Conservation (phyloP, 345 rosid species). For the Sisymbrium altissimum region DNA sequence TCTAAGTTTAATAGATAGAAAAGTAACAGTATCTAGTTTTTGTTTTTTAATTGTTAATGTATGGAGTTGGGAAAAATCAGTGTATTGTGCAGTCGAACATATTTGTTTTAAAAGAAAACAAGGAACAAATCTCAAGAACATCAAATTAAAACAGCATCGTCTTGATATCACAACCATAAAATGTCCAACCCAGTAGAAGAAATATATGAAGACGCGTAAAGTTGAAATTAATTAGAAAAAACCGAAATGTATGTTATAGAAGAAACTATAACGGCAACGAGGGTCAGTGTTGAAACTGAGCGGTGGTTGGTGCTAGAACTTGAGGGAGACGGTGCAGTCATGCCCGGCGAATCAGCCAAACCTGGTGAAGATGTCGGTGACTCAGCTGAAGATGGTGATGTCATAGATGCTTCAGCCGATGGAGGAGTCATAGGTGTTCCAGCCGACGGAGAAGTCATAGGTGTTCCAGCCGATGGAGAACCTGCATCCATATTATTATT, state of each 20-base stretch:
- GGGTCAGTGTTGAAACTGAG: neutral
- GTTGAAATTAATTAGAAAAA: constrained; percentile 1
- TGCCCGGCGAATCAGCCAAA: neutral
- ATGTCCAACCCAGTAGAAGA: neutral
- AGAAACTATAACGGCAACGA: constrained; percentile 1
- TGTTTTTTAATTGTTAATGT: no score
- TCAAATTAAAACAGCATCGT: neutral
- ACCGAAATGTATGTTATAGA: constrained; percentile 3
- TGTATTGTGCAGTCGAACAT: no score
- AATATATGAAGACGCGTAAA: neutral
- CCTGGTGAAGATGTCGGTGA: constrained; percentile 4
- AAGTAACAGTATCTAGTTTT: no score
- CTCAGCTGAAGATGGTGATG: neutral
- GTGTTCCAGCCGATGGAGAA: constrained; percentile 25
- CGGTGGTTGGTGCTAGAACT: constrained; percentile 3
- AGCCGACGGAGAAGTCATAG: neutral
- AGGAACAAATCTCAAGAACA: neutral
- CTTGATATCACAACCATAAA: constrained; percentile 1
- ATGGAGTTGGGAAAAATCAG: no score
- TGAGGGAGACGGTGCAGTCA: constrained; percentile 9
- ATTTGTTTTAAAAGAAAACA: no score
- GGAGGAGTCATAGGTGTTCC: constrained; percentile 4
- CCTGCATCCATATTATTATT: constrained; percentile 5
- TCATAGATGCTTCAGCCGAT: no score
- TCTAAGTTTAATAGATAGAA: no score